Evolutionary conservation across 2,329 filamentous ascomycete species (phyloP).

Genomic region (Metarhizium sp.): DNA sequence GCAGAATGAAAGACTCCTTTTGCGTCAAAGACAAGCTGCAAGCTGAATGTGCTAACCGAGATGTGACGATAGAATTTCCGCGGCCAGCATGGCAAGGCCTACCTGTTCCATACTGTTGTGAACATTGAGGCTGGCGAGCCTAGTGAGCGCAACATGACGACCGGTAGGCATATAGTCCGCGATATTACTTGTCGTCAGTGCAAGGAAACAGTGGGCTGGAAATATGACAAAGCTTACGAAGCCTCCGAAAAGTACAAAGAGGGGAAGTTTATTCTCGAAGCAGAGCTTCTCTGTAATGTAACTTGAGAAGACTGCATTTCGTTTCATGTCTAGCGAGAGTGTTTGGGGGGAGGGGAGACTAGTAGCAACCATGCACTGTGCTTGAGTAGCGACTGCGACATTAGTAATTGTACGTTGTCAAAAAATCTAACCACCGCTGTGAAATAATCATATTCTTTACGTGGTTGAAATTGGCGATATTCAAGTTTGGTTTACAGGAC

Average conservation of each 20-base stretch:
- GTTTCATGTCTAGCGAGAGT: neutral
- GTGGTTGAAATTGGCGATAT: too few relatives aligned
- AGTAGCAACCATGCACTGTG: neutral
- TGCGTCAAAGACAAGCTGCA: neutral
- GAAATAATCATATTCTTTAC: too few relatives aligned
- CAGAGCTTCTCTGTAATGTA: conserved; percentile 78
- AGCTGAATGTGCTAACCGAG: neutral
- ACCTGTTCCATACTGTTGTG: conserved; percentile 89
- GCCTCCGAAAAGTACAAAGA: conserved; percentile 94
- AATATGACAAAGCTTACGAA: conserved; percentile 97
- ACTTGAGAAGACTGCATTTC: conserved; percentile 18
- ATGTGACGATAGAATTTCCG: conserved; percentile 69
- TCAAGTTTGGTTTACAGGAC: too few relatives aligned
- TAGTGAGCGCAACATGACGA: conserved; percentile 97
- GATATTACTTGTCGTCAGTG: conserved; percentile 90
- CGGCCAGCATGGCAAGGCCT: conserved; percentile 95
- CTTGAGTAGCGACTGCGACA: neutral
- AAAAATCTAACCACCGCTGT: too few relatives aligned
- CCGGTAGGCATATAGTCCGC: conserved; percentile 84
- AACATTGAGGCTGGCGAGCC: conserved; percentile 78
- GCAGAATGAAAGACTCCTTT: neutral
- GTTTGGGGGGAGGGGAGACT: neutral
- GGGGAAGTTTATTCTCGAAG: conserved; percentile 94
- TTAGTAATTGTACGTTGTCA: neutral
- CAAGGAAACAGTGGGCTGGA: conserved; percentile 91